Percentiles rank a stretch among this genome's conserved stretches.
phyloP scores from a whole-genome alignment of 257 asterid genomes.

The Gentiana macrophylla region DNA sequence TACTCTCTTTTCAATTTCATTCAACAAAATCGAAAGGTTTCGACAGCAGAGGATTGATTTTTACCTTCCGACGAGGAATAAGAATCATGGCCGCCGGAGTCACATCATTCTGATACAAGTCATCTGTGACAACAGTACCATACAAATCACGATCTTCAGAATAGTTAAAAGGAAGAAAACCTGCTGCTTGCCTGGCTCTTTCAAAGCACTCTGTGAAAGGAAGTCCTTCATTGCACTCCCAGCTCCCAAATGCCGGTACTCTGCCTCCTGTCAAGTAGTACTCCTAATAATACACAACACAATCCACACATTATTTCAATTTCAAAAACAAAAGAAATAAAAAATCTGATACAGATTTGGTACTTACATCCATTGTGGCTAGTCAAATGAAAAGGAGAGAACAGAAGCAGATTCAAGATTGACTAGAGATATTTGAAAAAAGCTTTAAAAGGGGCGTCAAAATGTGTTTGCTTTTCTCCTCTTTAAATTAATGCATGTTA shows the following conservation, averaged over 20 bases:
- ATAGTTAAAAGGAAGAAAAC: conserved; percentile 39
- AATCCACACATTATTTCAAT: too few species aligned
- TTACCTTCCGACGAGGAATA: conserved; percentile 61
- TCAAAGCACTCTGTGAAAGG: conserved; percentile 77
- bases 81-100: conserved; percentile 68
- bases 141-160: conserved; percentile 57
- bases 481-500: too few species aligned
- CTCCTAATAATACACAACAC: conserved; percentile 17
- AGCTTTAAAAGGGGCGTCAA: not conserved
- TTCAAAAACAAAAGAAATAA: too few species aligned
- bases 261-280: conserved; percentile 39
- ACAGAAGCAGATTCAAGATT: not conserved
- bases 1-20: too few species aligned
- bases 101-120: conserved; percentile 45
- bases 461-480: not conserved
- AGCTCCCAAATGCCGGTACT: conserved; percentile 82
- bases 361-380: too few species aligned
- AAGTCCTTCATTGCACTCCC: conserved; percentile 52
- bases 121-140: conserved; percentile 51
- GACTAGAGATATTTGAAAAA: not conserved
- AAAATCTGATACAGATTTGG: not conserved
- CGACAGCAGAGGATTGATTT: too few species aligned
- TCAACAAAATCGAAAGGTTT: too few species aligned
- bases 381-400: too few species aligned
- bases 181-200: conserved; percentile 43